Evolutionary conservation across 2,329 filamentous ascomycete species (phyloP).

Genomic region (Furcasterigmium furcatum): DNA sequence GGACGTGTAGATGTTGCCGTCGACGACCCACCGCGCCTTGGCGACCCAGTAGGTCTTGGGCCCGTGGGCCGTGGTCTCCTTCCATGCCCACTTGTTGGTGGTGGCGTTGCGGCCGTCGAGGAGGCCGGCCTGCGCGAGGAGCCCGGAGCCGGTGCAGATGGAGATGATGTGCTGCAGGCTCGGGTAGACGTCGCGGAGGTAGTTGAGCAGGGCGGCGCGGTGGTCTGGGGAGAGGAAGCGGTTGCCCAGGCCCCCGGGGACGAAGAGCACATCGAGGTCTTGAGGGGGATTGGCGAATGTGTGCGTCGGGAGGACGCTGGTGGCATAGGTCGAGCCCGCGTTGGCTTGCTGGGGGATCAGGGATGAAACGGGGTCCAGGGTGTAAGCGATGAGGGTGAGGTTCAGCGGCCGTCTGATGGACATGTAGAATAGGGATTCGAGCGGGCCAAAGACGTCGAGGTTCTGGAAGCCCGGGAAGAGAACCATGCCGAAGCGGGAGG

Average conservation of each 20-base stretch:
- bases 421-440: slow-evolving; percentile 28
- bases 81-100: slow-evolving; percentile 52
- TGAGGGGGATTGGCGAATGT: slow-evolving; percentile 41
- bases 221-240: slow-evolving; percentile 15
- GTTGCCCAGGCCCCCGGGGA: slow-evolving; percentile 51
- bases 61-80: slow-evolving; percentile 31
- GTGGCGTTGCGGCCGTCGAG: slow-evolving; percentile 52
- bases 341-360: not conserved
- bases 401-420: slow-evolving; percentile 8
- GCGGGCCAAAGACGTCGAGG: slow-evolving; percentile 32
- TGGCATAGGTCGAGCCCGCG: slow-evolving; percentile 8
- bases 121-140: slow-evolving; percentile 52
- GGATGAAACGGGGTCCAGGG: slow-evolving; percentile 21
- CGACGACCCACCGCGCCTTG: slow-evolving; percentile 53
- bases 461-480: slow-evolving; percentile 31
- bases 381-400: slow-evolving; percentile 12
- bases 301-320: slow-evolving; percentile 18
- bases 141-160: slow-evolving; percentile 54
- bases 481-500: slow-evolving; percentile 21
- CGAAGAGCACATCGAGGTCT: slow-evolving; percentile 49
- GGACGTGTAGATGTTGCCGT: slow-evolving; percentile 56
- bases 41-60: slow-evolving; percentile 46
- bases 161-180: slow-evolving; percentile 46
- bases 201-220: slow-evolving; percentile 24
- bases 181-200: slow-evolving; percentile 30